These are phyloP conservation scores for Digitaria exilis DNA, from an alignment of 202 grass and related monocot species.

Conservation along the genomic window DNA sequence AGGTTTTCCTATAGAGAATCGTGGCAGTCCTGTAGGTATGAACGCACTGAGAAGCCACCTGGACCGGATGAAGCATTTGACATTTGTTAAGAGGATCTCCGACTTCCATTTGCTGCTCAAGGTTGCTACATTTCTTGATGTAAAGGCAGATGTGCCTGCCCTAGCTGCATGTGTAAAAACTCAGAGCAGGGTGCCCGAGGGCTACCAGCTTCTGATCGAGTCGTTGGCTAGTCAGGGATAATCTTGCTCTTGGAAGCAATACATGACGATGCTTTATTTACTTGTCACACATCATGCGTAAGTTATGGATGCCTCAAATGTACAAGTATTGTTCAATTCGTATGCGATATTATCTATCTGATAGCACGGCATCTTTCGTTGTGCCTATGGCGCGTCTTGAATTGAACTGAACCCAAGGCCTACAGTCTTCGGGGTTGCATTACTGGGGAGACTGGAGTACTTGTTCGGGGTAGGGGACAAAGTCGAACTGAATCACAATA, in stretches of 20 bases:
- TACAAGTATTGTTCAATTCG: slow-evolving; percentile 39
- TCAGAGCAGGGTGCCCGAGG: slow-evolving; percentile 68
- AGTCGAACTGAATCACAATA: background rate
- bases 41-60: slow-evolving; percentile 62
- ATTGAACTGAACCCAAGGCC: background rate
- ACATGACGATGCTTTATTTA: slow-evolving; percentile 25
- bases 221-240: slow-evolving; percentile 62
- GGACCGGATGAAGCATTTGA: slow-evolving; percentile 62
- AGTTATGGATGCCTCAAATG: slow-evolving; percentile 32
- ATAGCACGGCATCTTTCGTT: slow-evolving; percentile 3
- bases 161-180: slow-evolving; percentile 65
- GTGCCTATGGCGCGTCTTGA: background rate
- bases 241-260: background rate
- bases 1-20: slow-evolving; percentile 80
- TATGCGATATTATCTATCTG: slow-evolving; percentile 20
- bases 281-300: slow-evolving; percentile 32
- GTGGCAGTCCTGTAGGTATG: slow-evolving; percentile 46
- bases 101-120: slow-evolving; percentile 88
- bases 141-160: slow-evolving; percentile 72
- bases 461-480: background rate
- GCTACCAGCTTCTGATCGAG: slow-evolving; percentile 91
- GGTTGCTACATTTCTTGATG: slow-evolving; percentile 63
- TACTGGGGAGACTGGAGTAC: background rate
- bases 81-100: slow-evolving; percentile 81
- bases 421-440: background rate